Evolutionary conservation across 306 rosid species (phyloP).

Genomic region (Cyclanthera cordifolia): DNA sequence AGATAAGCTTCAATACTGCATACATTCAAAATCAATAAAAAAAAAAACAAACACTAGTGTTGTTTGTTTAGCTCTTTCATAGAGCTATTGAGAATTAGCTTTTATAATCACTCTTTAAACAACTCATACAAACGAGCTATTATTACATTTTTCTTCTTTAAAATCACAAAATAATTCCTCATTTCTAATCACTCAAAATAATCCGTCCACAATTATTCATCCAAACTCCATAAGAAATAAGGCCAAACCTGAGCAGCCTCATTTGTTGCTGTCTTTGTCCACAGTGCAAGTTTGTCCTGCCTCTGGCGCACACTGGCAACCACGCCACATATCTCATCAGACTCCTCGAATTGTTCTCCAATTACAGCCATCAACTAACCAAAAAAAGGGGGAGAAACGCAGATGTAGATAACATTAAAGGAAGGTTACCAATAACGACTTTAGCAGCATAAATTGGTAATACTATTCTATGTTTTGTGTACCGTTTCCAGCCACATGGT

Average conservation of each 20-base stretch:
- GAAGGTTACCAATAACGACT: background rate
- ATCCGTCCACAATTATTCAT: no score
- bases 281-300: slow-evolving; percentile 79
- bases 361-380: slow-evolving; percentile 81
- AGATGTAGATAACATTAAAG: background rate
- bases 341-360: slow-evolving; percentile 90
- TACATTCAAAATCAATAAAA: background rate
- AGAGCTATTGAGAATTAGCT: no score
- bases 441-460: background rate
- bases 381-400: background rate
- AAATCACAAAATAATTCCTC: no score
- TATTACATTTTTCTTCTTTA: no score
- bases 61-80: no score
- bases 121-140: no score
- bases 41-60: no score
- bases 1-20: background rate
- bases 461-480: slow-evolving; percentile 1
- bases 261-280: slow-evolving; percentile 91
- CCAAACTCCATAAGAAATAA: no score
- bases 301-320: slow-evolving; percentile 91
- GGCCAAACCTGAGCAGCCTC: slow-evolving; percentile 78
- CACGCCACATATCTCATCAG: slow-evolving; percentile 85
- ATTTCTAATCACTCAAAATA: no score
- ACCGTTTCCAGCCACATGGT: slow-evolving; percentile 96
- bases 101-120: no score